Percentiles rank a stretch among this genome's conserved stretches.
Conservation (phyloP, 371 early-diverging fungal species). For the Mortierella sp. region DNA sequence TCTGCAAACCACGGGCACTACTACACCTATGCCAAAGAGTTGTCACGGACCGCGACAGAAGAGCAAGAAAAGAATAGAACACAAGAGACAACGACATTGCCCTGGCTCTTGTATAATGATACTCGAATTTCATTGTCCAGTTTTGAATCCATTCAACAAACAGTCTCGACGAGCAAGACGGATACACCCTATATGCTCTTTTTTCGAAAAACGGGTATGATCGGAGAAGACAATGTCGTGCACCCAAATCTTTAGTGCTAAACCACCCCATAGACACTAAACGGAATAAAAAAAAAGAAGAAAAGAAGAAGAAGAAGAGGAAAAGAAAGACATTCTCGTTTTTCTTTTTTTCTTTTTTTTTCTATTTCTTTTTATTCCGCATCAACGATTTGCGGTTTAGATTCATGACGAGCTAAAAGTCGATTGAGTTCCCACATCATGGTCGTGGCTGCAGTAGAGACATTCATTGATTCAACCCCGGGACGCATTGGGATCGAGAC, state of each 20-base stretch:
- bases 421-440: conserved; percentile 68
- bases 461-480: conserved; percentile 65
- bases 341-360: not conserved
- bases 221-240: no score
- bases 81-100: not conserved
- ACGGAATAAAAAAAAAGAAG: not conserved
- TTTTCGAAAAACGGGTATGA: conserved; percentile 13
- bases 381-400: conserved; percentile 18
- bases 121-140: conserved; percentile 33
- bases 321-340: not conserved
- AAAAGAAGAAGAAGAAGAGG: not conserved
- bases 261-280: not conserved
- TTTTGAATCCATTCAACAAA: conserved; percentile 34
- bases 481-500: conserved; percentile 66
- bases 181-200: conserved; percentile 46
- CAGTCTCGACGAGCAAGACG: conserved; percentile 18
- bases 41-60: not conserved
- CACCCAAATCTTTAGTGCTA: not conserved
- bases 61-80: not conserved
- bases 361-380: not conserved
- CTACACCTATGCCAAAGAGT: conserved; percentile 52
- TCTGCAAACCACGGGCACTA: conserved; percentile 56
- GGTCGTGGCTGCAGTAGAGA: conserved; percentile 62
- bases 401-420: conserved; percentile 14
- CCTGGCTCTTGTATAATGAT: conserved; percentile 45